Base-by-base conservation (phyloP, 2,329 filamentous ascomycete genomes). In the Monosporascus sp. region DNA sequence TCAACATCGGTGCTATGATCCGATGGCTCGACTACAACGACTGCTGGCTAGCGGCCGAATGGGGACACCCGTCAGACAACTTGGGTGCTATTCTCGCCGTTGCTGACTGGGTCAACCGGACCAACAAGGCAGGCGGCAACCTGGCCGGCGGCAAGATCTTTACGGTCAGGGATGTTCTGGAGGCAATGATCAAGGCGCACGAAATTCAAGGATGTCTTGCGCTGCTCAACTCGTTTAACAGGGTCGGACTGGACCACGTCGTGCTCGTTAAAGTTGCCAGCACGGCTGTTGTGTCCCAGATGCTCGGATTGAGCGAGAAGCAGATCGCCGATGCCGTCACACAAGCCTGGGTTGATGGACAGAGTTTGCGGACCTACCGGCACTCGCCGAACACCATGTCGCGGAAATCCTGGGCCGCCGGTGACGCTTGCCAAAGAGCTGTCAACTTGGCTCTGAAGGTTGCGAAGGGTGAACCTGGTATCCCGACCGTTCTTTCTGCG, bases 1-100 rank as follows among this genome's bases (percentile, higher is more conserved):
- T 99, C 84, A 97, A 97, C 82, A 97, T 99, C 66, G 94, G 94
- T 66, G 89, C 94, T 67, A 96, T 96, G 87, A 96, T 99, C 77
- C 84, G 94, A 70, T 99, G 94, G 94, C 84, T 99, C 67, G 94
- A 99, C 79, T 99, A 97, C 84, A 99, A 99, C 74, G 94, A 99
- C 83, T 97, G 94, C 84, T 99, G 93, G 94, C 82, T 97, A 60
- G 94, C 93, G 45, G 94, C 94, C 53, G 94, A 99, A 78, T 99
- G 94, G 94, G 94, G 94, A 55, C 94, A 99, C 75, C 94, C 94
- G 58, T 97, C 92, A 5, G 94, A 99, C 80, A 99, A 99, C 80
- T 75, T 99, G 64, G 94, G 94, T 59, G 94, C 93, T 66, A 99
- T 99, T 70, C 84, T 99, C 58, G 91, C 93, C 47, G 92, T 97